Evolutionary conservation across 768 basidiomycete species (phyloP), one percentile per base, ranked within the genome.

Genomic region (Trichaptum fuscoviolaceum): DNA sequence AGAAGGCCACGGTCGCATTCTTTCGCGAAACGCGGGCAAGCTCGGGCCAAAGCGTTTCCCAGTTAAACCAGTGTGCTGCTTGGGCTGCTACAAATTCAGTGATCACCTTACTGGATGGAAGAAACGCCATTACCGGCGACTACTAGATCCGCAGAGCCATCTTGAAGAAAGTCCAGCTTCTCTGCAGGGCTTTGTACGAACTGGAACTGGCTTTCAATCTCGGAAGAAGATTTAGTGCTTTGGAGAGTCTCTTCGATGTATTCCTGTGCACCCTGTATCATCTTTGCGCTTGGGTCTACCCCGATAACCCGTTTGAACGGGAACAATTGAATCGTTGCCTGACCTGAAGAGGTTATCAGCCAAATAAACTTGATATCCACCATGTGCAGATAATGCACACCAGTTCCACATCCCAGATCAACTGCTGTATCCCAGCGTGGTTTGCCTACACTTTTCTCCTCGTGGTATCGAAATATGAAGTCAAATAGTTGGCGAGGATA

Each of bases 371-470:
- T 15, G 26, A 35, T 57, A 24, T 34, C 25, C 7, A 36, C 6
- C 20, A 27, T 2, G 17, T n/a, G n/a, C n/a, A n/a, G n/a, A n/a
- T n/a, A 58, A 25, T 52, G n/a, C 9, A 23, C 20, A 90, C 92
- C 90, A n/a, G 93, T 91, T 27, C 93, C 92, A 75, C 93, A 94
- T 4, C 93, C 92, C 1, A 93, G 73, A 70, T 95, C 93, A 0
- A 92, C 80, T 0, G 89, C 91, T 20, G 76, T 79, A 17, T 85
- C 80, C 83, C 85, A 90, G 64, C 72, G 69, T 2, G 75, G 75
- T 20, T 70, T 74, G 68, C 62, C 68, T 0, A 71, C 72, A 15
- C 71, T 70, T 15, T 63, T 68, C 12, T 69, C 67, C 6, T 70
- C 73, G 71, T 93, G 92, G 71, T 86, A 90, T 4, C 78, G 73